A percentile compares a stretch with the other conserved stretches of the same genome.
These are phyloP conservation scores for Bipolaris gigantea DNA, from an alignment of 2,329 filamentous ascomycete species.

Conservation along the genomic window DNA sequence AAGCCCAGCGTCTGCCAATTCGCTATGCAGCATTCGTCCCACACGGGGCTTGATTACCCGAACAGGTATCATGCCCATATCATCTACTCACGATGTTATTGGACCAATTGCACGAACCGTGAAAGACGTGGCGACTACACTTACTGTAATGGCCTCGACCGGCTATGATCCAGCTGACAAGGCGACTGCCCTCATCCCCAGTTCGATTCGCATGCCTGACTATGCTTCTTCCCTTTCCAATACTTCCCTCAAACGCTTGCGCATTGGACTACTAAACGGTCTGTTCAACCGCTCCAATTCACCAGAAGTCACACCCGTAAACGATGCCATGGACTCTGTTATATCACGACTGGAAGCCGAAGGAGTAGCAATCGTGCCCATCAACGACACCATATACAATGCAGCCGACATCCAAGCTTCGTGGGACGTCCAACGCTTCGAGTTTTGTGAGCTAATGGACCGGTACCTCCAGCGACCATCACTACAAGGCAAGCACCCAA, in stretches of 20 bases:
- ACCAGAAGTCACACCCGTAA: constrained; percentile 61
- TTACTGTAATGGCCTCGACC: constrained; percentile 57
- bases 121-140: constrained; percentile 54
- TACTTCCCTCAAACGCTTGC: constrained; percentile 44
- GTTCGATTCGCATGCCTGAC: constrained; percentile 47
- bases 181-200: constrained; percentile 53
- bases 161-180: constrained; percentile 58
- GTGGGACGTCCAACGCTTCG: constrained; percentile 63
- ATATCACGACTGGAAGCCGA: constrained; percentile 51
- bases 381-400: constrained; percentile 56
- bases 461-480: constrained; percentile 55
- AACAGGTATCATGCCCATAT: constrained; percentile 59
- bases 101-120: constrained; percentile 58
- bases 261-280: constrained; percentile 57
- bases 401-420: constrained; percentile 51
- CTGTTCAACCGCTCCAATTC: constrained; percentile 60
- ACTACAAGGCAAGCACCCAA: constrained; percentile 49
- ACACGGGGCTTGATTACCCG: constrained; percentile 57
- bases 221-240: constrained; percentile 50
- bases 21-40: constrained; percentile 62
- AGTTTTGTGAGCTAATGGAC: constrained; percentile 61
- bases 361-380: constrained; percentile 56
- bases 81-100: constrained; percentile 59
- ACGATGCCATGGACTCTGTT: constrained; percentile 54
- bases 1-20: constrained; percentile 64